These are phyloP conservation scores for Boletus eberwhitei DNA, from an alignment of 768 basidiomycete genomes.

Conservation along the genomic window DNA sequence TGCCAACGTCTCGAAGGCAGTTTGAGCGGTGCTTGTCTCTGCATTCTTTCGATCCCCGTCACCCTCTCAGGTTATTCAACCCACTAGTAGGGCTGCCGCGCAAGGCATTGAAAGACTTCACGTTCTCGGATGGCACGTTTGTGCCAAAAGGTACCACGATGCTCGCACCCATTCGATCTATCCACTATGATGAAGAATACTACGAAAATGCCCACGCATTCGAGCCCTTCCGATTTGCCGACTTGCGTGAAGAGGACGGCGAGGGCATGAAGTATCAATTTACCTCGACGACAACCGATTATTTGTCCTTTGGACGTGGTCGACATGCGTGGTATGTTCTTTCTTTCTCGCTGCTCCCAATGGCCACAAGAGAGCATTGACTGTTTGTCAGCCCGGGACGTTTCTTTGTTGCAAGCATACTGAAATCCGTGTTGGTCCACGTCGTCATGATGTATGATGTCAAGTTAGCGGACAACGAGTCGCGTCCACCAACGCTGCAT, in stretches of 20 bases:
- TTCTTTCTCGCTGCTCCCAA: too few species aligned
- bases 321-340: too few species aligned
- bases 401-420: conserved; percentile 4
- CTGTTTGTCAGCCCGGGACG: conserved; percentile 10
- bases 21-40: too few species aligned
- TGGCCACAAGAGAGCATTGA: too few species aligned
- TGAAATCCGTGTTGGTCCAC: conserved; percentile 17
- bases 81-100: conserved; percentile 21
- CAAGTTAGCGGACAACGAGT: not conserved
- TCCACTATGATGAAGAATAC: conserved; percentile 15
- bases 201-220: conserved; percentile 27
- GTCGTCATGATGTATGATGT: conserved; percentile 8
- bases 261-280: too few species aligned
- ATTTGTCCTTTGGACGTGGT: too few species aligned
- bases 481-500: not conserved
- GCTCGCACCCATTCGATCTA: conserved; percentile 13
- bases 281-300: too few species aligned
- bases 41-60: too few species aligned
- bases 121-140: conserved; percentile 38
- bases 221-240: conserved; percentile 11
- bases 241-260: not conserved
- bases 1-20: too few species aligned
- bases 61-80: too few species aligned
- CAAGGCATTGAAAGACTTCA: conserved; percentile 31
- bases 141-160: conserved; percentile 34